A percentile compares a stretch with the other conserved stretches of the same genome.
Evolutionary conservation across 2,329 filamentous ascomycete genomes (phyloP).

Genomic region (Karstenula rhodostoma): DNA sequence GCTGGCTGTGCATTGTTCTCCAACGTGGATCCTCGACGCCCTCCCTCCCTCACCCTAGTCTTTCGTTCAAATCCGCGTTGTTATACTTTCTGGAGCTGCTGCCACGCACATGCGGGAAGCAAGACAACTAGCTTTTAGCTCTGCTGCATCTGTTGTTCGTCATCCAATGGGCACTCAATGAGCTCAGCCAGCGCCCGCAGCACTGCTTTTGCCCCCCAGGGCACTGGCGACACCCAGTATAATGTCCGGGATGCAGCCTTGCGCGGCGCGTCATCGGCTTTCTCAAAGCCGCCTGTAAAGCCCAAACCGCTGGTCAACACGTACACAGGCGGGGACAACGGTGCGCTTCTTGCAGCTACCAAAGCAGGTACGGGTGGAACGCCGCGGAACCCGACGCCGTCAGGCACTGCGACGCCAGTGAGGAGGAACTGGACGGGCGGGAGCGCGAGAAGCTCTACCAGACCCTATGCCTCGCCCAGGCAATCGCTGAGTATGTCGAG

Average conservation of each 20-base stretch:
- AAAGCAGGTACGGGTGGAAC: conserved; percentile 47
- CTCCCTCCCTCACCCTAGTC: conserved; percentile 19
- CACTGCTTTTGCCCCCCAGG: conserved; percentile 36
- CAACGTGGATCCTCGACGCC: conserved; percentile 17
- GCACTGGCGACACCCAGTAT: conserved; percentile 45
- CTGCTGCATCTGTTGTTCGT: conserved; percentile 24
- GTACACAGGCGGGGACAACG: conserved; percentile 52
- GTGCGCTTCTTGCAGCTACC: conserved; percentile 56
- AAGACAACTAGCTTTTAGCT: conserved; percentile 6
- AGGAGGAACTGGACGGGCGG: conserved; percentile 43
- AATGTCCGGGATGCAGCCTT: conserved; percentile 57
- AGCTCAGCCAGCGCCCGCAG: conserved; percentile 42
- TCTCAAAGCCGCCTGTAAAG: conserved; percentile 54
- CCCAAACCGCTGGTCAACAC: conserved; percentile 51
- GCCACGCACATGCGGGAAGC: conserved; percentile 17
- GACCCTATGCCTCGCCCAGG: conserved; percentile 33
- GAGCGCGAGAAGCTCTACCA: conserved; percentile 32
- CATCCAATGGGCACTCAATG: conserved; percentile 49
- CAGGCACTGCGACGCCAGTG: conserved; percentile 30
- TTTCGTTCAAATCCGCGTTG: conserved; percentile 21
- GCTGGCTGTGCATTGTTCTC: conserved; percentile 10
- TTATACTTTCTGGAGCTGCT: conserved; percentile 15
- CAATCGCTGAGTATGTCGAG: conserved; percentile 24
- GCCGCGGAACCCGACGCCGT: conserved; percentile 23
- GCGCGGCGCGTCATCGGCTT: conserved; percentile 58